phyloP scores from a whole-genome alignment of 441 rosid genomes.

The Euphorbia schlechtendalii region DNA sequence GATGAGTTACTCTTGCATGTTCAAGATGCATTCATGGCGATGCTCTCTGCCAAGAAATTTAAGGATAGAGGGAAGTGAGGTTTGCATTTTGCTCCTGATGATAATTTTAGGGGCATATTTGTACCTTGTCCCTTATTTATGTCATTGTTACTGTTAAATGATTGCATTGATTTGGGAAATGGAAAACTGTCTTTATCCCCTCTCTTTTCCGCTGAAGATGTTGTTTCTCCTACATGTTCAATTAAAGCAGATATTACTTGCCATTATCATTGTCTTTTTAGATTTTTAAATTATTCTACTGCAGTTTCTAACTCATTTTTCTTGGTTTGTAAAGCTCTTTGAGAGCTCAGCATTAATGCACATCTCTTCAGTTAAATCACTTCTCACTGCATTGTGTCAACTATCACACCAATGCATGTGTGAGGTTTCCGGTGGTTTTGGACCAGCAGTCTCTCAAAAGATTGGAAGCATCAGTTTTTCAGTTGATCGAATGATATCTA shows the following conservation, averaged over 20 bases:
- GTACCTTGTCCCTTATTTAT: neutral
- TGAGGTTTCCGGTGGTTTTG: conserved; percentile 63
- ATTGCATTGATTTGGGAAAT: neutral
- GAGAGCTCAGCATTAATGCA: conserved; percentile 99
- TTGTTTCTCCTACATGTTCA: neutral
- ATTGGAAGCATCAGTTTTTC: conserved; percentile 81
- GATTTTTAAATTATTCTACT: conserved; percentile 16
- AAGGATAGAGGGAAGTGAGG: neutral
- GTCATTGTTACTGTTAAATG: neutral
- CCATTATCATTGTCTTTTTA: neutral
- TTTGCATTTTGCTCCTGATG: neutral
- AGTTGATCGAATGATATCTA: conserved; percentile 93
- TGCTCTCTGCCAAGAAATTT: neutral
- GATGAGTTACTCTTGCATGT: neutral
- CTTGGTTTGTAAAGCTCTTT: conserved; percentile 56
- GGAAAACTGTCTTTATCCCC: neutral
- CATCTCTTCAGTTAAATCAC: conserved; percentile 92
- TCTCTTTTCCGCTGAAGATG: neutral
- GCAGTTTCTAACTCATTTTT: conserved; percentile 38
- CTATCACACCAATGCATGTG: conserved; percentile 84
- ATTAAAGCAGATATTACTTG: neutral
- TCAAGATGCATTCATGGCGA: neutral
- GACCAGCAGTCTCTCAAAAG: conserved; percentile 71
- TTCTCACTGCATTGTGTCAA: conserved; percentile 81
- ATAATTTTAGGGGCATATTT: neutral